Evolutionary conservation across 257 asterid species (phyloP).

Genomic region (Scutellaria minor): DNA sequence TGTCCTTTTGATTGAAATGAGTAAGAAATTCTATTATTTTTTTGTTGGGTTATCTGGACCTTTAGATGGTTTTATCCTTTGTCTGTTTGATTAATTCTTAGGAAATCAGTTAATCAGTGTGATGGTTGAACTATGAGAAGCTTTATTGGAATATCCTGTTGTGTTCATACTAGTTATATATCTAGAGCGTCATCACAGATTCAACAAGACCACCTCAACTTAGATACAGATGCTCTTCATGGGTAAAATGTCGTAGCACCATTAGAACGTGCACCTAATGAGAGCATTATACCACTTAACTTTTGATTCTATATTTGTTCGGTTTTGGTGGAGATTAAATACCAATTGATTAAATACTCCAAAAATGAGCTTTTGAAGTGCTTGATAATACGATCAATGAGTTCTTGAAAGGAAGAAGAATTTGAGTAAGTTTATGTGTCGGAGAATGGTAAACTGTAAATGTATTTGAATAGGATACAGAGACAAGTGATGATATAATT

Average conservation of each 20-base stretch:
- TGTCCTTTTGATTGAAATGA: constrained; percentile 1
- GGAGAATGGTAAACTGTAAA: neutral
- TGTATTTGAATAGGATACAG: neutral
- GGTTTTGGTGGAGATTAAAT: neutral
- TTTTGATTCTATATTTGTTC: neutral
- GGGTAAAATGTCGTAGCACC: neutral
- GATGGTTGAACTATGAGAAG: neutral
- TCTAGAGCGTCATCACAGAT: neutral
- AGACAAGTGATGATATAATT: neutral
- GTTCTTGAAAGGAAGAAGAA: neutral
- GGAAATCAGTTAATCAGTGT: neutral
- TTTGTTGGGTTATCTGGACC: neutral
- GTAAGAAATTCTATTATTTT: neutral
- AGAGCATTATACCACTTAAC: neutral
- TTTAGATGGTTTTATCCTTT: neutral
- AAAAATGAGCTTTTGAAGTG: neutral
- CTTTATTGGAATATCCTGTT: constrained; percentile 7
- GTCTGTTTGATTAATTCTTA: neutral
- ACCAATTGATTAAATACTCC: neutral
- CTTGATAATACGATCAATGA: neutral
- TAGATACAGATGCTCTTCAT: neutral
- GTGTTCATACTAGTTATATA: constrained; percentile 13
- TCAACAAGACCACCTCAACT: neutral
- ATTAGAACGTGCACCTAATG: neutral
- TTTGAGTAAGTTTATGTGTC: neutral